Conservation (phyloP, 208 protist genomes). For the Wallacemonas rigidus region DNA sequence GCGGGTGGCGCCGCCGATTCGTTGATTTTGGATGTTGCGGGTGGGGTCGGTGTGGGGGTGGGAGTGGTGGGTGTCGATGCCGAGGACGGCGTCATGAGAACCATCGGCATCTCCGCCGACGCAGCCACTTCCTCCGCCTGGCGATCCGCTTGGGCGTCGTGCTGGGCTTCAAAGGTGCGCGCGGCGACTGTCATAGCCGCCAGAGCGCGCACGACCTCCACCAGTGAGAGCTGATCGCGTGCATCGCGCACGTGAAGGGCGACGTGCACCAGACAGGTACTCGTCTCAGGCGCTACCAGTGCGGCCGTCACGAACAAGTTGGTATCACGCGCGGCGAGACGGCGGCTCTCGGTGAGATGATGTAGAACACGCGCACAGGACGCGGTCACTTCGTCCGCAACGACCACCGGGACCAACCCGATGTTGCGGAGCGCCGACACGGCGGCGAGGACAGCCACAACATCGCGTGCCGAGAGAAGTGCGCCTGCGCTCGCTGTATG, state of each 20-base stretch:
- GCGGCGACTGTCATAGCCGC: slow-evolving; percentile 35
- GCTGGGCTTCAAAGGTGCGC: slow-evolving; percentile 23
- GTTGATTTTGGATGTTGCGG: no score
- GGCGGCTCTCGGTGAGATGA: slow-evolving; percentile 28
- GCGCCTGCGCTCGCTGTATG: background rate
- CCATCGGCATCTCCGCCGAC: background rate
- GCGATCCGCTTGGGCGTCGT: slow-evolving; percentile 28
- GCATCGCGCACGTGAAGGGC: slow-evolving; percentile 32
- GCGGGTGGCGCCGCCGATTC: no score
- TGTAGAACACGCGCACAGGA: slow-evolving; percentile 27
- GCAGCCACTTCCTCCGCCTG: slow-evolving; percentile 16
- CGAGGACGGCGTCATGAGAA: background rate
- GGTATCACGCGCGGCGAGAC: background rate
- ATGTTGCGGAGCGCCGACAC: background rate
- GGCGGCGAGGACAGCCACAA: background rate
- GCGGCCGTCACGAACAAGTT: slow-evolving; percentile 37
- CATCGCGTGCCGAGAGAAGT: background rate
- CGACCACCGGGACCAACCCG: background rate
- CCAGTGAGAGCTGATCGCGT: slow-evolving; percentile 21
- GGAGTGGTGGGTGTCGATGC: no score
- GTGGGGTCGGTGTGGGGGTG: no score
- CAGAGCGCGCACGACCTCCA: slow-evolving; percentile 35
- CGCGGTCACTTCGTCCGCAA: background rate
- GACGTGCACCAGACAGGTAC: slow-evolving; percentile 24
- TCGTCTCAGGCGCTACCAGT: slow-evolving; percentile 27